Evolutionary conservation across 2,329 filamentous ascomycete species (phyloP), one percentile per base, ranked within the genome.

Genomic region (Botrytis byssoidea): DNA sequence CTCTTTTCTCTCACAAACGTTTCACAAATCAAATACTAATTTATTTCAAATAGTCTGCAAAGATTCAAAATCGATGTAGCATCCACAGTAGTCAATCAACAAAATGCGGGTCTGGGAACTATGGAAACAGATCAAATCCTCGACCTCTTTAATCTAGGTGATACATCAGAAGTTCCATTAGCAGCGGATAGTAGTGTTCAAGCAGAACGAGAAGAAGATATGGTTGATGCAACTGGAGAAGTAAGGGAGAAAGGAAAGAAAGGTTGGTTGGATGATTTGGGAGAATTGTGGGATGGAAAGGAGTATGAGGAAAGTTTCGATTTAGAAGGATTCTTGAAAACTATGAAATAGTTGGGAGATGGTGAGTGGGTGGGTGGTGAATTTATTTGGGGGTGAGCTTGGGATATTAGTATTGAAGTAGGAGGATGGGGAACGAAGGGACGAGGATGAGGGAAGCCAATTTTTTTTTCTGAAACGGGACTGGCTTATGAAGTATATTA

Each of bases 91-190:
- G 97, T 99, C 77, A 99, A 99, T 82, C 96, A 99, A 83, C 96
- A 99, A 84, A 99, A 99, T 79, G 95, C 96, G 1, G 96, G 96
- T 1, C 85, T 99, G 2, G 92, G 88, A 71, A 83, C 94, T 22
- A 99, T 99, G 96, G 95, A 98, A 83, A 99, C 97, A 57, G 96
- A 98, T 80, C 95, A 99, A 83, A 97, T 99, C 74, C 88, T 99
- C 4, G 96, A 99, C 80, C 88, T 99, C 65, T 99, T 99, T 86
- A 98, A 92, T 79, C 87, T 99, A 12, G 92, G 93, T 72, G 94
- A 97, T 77, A 88, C 91, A 44, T 92, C 91, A 60, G 91, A 92
- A 5, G 85, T 92, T 10, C 88, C 90, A 74, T 90, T 91, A 78
- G 84, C 88, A 1, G 86, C 88, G 70, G 59, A 74, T 7, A 86